Conservation (phyloP, 2,329 filamentous ascomycete species). For the Acrocalymma vagum region DNA sequence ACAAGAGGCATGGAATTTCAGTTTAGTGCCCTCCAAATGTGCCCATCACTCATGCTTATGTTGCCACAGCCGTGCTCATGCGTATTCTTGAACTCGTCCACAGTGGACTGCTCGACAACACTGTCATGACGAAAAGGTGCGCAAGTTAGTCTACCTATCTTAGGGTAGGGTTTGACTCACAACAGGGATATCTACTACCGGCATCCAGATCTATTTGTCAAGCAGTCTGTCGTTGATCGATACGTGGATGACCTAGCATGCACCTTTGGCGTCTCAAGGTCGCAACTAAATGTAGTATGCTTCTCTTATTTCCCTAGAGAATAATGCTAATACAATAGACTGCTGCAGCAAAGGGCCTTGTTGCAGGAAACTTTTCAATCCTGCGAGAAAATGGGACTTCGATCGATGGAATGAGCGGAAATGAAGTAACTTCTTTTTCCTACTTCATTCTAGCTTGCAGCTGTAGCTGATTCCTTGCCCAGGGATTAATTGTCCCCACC, state of each 20-base stretch:
- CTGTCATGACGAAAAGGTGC: conserved; percentile 66
- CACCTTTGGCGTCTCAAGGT: conserved; percentile 71
- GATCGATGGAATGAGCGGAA: conserved; percentile 50
- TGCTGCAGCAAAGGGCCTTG: conserved; percentile 76
- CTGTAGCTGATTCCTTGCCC: background rate
- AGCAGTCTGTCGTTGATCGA: conserved; percentile 73
- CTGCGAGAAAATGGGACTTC: conserved; percentile 55
- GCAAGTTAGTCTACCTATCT: background rate
- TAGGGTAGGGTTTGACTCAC: conserved; percentile 12
- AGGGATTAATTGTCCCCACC: conserved; percentile 71
- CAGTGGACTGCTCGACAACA: conserved; percentile 57
- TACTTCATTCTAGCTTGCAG: background rate
- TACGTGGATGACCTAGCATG: conserved; percentile 78
- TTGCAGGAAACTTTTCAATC: conserved; percentile 67
- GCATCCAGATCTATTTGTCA: conserved; percentile 74
- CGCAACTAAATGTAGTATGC: conserved; percentile 74
- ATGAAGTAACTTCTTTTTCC: conserved; percentile 52
- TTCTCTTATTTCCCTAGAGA: conserved; percentile 33
- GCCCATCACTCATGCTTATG: conserved; percentile 12
- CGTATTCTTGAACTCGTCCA: conserved; percentile 65
- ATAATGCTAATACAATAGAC: conserved; percentile 57
- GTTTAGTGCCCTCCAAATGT: conserved; percentile 39
- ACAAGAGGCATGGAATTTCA: conserved; percentile 67
- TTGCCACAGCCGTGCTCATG: conserved; percentile 58
- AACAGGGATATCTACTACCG: conserved; percentile 82